Evolutionary conservation across 805 yeast species (phyloP).

Genomic region (Pichia thaimueangensis): DNA sequence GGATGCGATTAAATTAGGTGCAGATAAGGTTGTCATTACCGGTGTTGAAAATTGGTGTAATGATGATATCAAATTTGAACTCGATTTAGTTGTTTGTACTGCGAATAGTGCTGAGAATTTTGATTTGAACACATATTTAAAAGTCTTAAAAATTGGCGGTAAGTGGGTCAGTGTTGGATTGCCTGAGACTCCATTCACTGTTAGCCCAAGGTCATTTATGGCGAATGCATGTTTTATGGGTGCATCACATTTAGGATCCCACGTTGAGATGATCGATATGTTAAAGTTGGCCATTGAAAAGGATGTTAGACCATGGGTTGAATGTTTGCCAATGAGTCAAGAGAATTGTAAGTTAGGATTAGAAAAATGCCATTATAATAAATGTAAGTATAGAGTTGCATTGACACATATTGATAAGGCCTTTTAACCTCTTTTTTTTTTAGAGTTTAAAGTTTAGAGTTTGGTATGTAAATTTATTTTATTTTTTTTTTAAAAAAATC

Average conservation of each 20-base stretch:
- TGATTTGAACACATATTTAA: constrained; percentile 42
- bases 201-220: constrained; percentile 37
- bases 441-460: too few relatives aligned
- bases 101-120: constrained; percentile 47
- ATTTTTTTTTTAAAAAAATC: too few relatives aligned
- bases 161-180: constrained; percentile 61
- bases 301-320: constrained; percentile 56
- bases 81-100: constrained; percentile 49
- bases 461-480: too few relatives aligned
- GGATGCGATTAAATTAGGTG: constrained; percentile 50
- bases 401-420: constrained; percentile 49
- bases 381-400: constrained; percentile 59
- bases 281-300: constrained; percentile 57
- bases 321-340: constrained; percentile 47
- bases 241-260: constrained; percentile 55
- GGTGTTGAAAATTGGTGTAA: constrained; percentile 28
- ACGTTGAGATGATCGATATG: constrained; percentile 60
- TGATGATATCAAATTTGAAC: constrained; percentile 19
- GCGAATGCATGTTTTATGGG: constrained; percentile 45
- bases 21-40: constrained; percentile 48
- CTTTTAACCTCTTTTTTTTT: constrained; percentile 18
- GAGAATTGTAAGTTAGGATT: constrained; percentile 50
- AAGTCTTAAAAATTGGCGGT: constrained; percentile 50
- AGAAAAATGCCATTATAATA: constrained; percentile 46
- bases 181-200: constrained; percentile 44